Evolutionary conservation across 139 green algal species (phyloP).

Genomic region (Picochlorum sp.): DNA sequence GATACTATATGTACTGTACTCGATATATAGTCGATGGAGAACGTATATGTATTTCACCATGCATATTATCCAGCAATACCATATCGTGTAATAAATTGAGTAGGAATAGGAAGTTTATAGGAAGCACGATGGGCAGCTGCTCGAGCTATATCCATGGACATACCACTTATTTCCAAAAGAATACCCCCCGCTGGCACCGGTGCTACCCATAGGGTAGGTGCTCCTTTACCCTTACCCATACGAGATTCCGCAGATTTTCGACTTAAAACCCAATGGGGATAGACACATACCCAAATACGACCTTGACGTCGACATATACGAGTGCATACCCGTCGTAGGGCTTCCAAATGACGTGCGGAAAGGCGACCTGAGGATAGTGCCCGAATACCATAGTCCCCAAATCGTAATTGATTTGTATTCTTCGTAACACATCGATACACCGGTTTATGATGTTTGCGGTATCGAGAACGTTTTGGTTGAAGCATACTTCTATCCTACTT

Average conservation of each 20-base stretch:
- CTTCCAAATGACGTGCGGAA: conserved; percentile 35
- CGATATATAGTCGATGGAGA: too few relatives aligned
- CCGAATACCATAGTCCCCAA: conserved; percentile 29
- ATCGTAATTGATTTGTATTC: conserved; percentile 18
- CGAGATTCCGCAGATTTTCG: conserved; percentile 41
- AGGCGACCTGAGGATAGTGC: conserved; percentile 27
- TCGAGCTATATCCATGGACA: conserved; percentile 27
- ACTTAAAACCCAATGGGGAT: conserved; percentile 42
- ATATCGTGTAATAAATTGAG: conserved; percentile 4
- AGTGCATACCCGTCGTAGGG: conserved; percentile 33
- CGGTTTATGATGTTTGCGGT: conserved; percentile 43
- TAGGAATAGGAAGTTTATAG: conserved; percentile 16
- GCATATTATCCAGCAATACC: conserved; percentile 10
- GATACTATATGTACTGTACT: too few relatives aligned
- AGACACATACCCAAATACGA: conserved; percentile 48
- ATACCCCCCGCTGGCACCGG: conserved; percentile 36
- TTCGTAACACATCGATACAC: conserved; percentile 3
- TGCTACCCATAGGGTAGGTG: conserved; percentile 35
- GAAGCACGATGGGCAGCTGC: conserved; percentile 23
- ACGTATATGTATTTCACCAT: neutral
- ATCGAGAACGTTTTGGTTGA: conserved; percentile 47
- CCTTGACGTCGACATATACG: conserved; percentile 38
- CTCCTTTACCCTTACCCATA: conserved; percentile 56
- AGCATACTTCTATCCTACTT: conserved; percentile 53
- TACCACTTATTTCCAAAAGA: conserved; percentile 50